Evolutionary conservation across 192 early-diverging fungal species (phyloP).

Genomic region (Coemansia sp.): DNA sequence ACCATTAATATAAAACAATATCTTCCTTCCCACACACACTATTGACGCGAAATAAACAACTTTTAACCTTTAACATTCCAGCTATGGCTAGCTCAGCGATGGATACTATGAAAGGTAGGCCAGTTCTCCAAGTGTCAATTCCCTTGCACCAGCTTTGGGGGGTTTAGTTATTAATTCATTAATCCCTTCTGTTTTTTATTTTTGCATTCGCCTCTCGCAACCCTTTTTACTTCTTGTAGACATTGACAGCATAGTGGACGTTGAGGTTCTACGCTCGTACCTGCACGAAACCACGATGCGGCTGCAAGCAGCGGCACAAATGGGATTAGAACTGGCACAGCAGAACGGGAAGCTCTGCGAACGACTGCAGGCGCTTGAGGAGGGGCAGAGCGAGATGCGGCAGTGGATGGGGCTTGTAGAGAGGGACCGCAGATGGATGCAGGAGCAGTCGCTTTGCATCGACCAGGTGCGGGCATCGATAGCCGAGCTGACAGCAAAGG

Average conservation of each 20-base stretch:
- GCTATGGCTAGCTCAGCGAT: neutral
- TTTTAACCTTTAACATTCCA: neutral
- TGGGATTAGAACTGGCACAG: slow-evolving; percentile 41
- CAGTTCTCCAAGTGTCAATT: neutral
- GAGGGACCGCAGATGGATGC: slow-evolving; percentile 49
- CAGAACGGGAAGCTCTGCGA: slow-evolving; percentile 37
- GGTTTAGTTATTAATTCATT: too few relatives aligned
- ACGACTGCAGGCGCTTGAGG: slow-evolving; percentile 20
- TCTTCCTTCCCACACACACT: neutral
- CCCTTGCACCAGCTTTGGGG: too few relatives aligned
- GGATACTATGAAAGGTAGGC: neutral
- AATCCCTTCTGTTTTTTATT: too few relatives aligned
- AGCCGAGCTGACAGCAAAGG: slow-evolving; percentile 22
- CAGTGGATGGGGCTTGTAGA: slow-evolving; percentile 36
- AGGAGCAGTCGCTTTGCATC: slow-evolving; percentile 48
- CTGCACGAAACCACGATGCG: slow-evolving; percentile 38
- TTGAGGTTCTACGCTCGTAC: slow-evolving; percentile 25
- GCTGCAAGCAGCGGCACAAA: slow-evolving; percentile 40
- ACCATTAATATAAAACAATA: neutral
- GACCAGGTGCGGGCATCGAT: slow-evolving; percentile 38
- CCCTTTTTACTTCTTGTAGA: neutral
- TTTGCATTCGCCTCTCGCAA: neutral
- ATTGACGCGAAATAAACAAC: neutral
- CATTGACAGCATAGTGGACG: slow-evolving; percentile 24
- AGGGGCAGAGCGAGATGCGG: slow-evolving; percentile 26